phyloP scores from a whole-genome alignment of 2,329 filamentous ascomycete genomes.

The Alternaria arbusti region DNA sequence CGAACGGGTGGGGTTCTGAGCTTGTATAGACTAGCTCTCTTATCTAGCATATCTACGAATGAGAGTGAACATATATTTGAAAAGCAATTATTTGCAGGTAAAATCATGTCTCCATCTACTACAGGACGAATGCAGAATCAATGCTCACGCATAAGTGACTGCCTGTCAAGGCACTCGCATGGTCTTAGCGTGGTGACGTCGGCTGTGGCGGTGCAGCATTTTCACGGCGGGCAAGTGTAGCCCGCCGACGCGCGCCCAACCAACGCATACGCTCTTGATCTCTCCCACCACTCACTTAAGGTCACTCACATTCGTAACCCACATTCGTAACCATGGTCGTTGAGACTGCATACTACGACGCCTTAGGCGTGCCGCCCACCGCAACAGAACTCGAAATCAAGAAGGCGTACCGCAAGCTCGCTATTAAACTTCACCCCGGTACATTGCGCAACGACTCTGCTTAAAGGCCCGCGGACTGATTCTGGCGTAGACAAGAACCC shows the following conservation, averaged over 20 bases:
- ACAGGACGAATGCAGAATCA: not conserved
- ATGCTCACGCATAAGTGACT: not conserved
- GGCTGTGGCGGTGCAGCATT: conserved; percentile 25
- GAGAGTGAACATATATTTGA: conserved; percentile 13
- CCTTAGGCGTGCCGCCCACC: conserved; percentile 80
- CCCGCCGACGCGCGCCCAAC: conserved; percentile 25
- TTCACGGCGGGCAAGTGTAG: conserved; percentile 18
- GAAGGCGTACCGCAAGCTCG: conserved; percentile 90
- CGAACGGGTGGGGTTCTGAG: conserved; percentile 29
- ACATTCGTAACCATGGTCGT: conserved; percentile 70
- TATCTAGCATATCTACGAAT: conserved; percentile 37
- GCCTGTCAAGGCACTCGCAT: not conserved
- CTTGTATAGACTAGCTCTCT: conserved; percentile 37
- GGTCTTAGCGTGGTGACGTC: conserved; percentile 26
- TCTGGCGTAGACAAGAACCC: conserved; percentile 85
- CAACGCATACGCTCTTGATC: conserved; percentile 20
- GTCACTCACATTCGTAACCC: conserved; percentile 6
- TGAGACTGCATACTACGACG: conserved; percentile 88
- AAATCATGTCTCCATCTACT: not conserved
- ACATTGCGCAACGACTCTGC: conserved; percentile 38
- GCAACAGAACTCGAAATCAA: conserved; percentile 94
- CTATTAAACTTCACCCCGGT: conserved; percentile 92
- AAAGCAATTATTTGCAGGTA: not conserved
- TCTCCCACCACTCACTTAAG: conserved; percentile 5
- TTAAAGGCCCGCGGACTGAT: conserved; percentile 9